phyloP scores from a whole-genome alignment of 2,329 filamentous ascomycete genomes.

The Bipolaris victoriae region DNA sequence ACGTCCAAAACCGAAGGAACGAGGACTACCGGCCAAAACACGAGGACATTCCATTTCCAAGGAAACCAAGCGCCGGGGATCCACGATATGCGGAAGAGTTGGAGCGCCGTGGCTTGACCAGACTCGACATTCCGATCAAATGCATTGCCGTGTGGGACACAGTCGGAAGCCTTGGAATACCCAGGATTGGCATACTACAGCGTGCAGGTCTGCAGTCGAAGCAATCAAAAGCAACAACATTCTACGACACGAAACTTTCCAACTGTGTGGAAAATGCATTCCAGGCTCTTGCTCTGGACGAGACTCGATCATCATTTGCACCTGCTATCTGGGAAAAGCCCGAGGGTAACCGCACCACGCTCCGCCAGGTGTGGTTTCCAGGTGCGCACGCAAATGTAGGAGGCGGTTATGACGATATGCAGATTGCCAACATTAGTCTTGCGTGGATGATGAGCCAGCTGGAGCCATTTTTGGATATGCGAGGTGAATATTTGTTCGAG shows the following conservation, averaged over 20 bases:
- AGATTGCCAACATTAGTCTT: slow-evolving; percentile 59
- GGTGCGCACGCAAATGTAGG: slow-evolving; percentile 61
- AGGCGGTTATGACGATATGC: slow-evolving; percentile 53
- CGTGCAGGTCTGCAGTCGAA: slow-evolving; percentile 44
- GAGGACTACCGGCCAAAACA: slow-evolving; percentile 53
- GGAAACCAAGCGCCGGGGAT: slow-evolving; percentile 54
- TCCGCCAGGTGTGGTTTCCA: slow-evolving; percentile 64
- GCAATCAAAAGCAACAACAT: slow-evolving; percentile 50
- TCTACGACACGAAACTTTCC: slow-evolving; percentile 56
- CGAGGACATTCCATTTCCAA: slow-evolving; percentile 54
- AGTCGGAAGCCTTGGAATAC: slow-evolving; percentile 55
- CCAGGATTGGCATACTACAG: slow-evolving; percentile 52
- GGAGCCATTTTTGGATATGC: slow-evolving; percentile 55
- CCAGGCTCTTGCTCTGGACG: slow-evolving; percentile 62
- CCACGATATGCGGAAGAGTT: slow-evolving; percentile 54
- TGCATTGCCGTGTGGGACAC: slow-evolving; percentile 59
- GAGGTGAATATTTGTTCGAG: slow-evolving; percentile 55
- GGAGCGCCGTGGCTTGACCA: slow-evolving; percentile 41
- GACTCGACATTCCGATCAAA: slow-evolving; percentile 50
- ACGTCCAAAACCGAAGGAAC: slow-evolving; percentile 54
- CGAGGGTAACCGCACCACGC: slow-evolving; percentile 50
- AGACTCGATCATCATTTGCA: slow-evolving; percentile 57
- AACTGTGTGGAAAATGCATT: slow-evolving; percentile 60
- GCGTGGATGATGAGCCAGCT: slow-evolving; percentile 65
- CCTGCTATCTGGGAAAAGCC: slow-evolving; percentile 61